phyloP scores from a whole-genome alignment of 352 stramenopile species.

The Globisporangium emineosum region DNA sequence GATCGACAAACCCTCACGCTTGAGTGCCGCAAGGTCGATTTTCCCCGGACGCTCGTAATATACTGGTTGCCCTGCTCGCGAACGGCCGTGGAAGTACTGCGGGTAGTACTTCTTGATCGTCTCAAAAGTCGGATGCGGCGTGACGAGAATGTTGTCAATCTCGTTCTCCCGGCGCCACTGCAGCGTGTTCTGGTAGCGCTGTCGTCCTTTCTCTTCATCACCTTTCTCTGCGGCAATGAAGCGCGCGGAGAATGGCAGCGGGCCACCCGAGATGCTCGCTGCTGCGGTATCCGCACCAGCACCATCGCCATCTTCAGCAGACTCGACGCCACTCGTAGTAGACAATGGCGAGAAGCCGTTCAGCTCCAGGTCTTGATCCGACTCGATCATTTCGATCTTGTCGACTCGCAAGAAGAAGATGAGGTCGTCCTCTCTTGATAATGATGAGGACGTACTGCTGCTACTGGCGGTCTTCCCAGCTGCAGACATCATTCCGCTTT shows the following conservation, averaged over 20 bases:
- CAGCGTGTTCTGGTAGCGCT: constrained; percentile 73
- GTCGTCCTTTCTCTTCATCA: constrained; percentile 72
- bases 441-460: constrained; percentile 15
- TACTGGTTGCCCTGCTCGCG: constrained; percentile 66
- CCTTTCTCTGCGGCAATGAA: constrained; percentile 86
- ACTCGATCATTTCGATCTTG: constrained; percentile 64
- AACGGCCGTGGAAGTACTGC: constrained; percentile 87
- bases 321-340: constrained; percentile 11
- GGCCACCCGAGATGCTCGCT: constrained; percentile 47
- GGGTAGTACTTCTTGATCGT: constrained; percentile 92
- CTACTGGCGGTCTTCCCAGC: background rate
- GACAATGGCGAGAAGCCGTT: constrained; percentile 9
- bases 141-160: constrained; percentile 87
- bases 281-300: background rate
- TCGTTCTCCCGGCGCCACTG: constrained; percentile 84
- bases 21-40: constrained; percentile 84
- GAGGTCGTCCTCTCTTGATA: constrained; percentile 29
- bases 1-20: constrained; percentile 84
- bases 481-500: constrained; percentile 13
- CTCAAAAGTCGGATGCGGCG: constrained; percentile 75
- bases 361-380: constrained; percentile 41
- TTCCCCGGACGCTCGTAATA: constrained; percentile 87
- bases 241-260: constrained; percentile 68
- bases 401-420: constrained; percentile 56
- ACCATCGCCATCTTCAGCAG: constrained; percentile 16